These are phyloP conservation scores for Trichophyton equinum DNA, from an alignment of 2,329 filamentous ascomycete genomes.

Conservation along the genomic window DNA sequence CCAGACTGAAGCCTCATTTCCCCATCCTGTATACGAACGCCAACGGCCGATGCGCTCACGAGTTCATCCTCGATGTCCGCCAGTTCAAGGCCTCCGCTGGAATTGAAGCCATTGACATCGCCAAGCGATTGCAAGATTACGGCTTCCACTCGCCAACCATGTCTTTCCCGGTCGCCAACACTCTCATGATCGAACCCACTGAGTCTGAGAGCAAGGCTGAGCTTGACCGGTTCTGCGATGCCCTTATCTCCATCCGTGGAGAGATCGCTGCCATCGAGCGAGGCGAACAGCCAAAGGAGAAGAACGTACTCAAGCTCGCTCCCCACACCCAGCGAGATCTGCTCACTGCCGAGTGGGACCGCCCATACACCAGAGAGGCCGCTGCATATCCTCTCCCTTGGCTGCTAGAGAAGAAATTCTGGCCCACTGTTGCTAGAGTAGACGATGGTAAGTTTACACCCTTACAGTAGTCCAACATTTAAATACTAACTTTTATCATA, in stretches of 20 bases:
- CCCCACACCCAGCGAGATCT: conserved; percentile 79
- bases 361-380: conserved; percentile 67
- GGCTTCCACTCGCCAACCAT: conserved; percentile 96
- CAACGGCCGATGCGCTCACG: conserved; percentile 80
- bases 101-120: conserved; percentile 85
- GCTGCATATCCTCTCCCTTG: conserved; percentile 78
- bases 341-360: conserved; percentile 62
- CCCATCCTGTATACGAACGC: conserved; percentile 87
- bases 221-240: conserved; percentile 85
- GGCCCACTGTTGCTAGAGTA: conserved; percentile 74
- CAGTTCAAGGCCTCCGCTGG: conserved; percentile 72
- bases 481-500: conserved; percentile 23
- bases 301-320: conserved; percentile 78
- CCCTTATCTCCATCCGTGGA: conserved; percentile 69
- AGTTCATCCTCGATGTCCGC: conserved; percentile 88
- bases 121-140: conserved; percentile 93
- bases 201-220: conserved; percentile 87
- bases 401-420: conserved; percentile 93
- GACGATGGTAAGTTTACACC: conserved; percentile 58
- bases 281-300: conserved; percentile 58
- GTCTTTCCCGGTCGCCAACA: conserved; percentile 91
- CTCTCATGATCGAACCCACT: conserved; percentile 95
- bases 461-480: conserved; percentile 15
- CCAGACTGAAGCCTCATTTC: conserved; percentile 74
- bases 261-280: conserved; percentile 79